phyloP scores from a whole-genome alignment of 257 asterid species.

The Coffea eugenioides region DNA sequence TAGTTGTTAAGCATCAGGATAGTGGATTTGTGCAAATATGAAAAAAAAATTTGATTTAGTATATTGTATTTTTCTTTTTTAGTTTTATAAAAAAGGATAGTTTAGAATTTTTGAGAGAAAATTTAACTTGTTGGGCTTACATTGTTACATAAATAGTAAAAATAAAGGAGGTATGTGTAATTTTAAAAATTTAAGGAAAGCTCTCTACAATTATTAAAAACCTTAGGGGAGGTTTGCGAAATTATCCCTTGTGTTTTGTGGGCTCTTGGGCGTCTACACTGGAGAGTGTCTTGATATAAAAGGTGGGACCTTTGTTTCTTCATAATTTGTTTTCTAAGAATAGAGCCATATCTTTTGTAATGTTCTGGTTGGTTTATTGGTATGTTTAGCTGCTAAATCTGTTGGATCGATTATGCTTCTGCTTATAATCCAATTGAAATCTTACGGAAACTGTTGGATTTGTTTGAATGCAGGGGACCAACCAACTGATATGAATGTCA shows the following conservation, averaged over 20 bases:
- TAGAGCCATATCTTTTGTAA: neutral
- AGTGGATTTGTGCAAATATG: too few relatives aligned
- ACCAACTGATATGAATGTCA: too few relatives aligned
- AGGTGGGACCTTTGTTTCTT: neutral
- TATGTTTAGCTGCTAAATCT: neutral
- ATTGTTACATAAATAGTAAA: too few relatives aligned
- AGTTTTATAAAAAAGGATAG: too few relatives aligned
- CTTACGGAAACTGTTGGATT: neutral
- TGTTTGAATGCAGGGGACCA: neutral
- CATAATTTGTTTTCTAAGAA: neutral
- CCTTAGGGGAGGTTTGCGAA: neutral
- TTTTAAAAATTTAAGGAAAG: too few relatives aligned
- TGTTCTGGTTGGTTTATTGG: neutral
- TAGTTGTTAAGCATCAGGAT: too few relatives aligned
- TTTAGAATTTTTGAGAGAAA: too few relatives aligned
- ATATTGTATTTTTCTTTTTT: too few relatives aligned
- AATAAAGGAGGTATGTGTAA: too few relatives aligned
- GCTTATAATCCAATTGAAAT: neutral
- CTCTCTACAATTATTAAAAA: too few relatives aligned
- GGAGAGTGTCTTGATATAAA: neutral
- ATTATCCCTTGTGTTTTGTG: neutral
- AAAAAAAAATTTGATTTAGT: too few relatives aligned
- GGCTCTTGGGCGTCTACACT: neutral
- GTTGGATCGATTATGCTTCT: neutral
- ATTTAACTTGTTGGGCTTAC: too few relatives aligned